Base-by-base conservation (phyloP, 345 rosid genomes). In the Moricandia moricandioides region DNA sequence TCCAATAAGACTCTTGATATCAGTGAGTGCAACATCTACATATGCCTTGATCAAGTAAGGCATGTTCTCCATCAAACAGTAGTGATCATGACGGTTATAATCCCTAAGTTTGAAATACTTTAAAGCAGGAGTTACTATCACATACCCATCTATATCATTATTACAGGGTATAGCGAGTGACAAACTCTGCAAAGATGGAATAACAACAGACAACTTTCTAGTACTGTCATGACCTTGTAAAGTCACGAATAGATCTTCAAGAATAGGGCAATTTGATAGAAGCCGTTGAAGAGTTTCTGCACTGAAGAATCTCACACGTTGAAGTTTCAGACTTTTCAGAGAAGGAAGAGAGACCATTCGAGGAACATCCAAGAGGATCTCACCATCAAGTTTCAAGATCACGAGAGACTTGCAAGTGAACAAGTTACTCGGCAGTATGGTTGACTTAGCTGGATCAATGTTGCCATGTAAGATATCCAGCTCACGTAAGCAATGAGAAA, bases 1-100 rank as follows among this genome's bases (percentile, higher is more conserved):
- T 57, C 40, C 73, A 27, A 58, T 14, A 11, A 57, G 40, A 70
- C 56, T 70, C 8, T 39, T 39, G 65, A 70, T 58, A 26, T 27
- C 3, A 27, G 0, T 10, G n/a, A n/a, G n/a, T n/a, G n/a, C 12
- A 58, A 70, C 40, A 27, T 39, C 55, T 39, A 58, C 0, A 27
- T 14, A 0, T 26, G 73, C 73, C 29, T 39, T 39, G 40, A 70
- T 27, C 40, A 70, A 12, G 56, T 39, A 5, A 27, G 73, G 65
- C 73, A 70, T 57, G 6, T 26, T 3, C 29, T 58, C 65, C 27
- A 70, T 3, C 65, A n/a, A 57, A 14, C 29, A 57, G 65, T 39
- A 27, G 17, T 39, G 63, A 68, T 0, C 37, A 4, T 27, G 0
- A 0, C 0, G 0, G 1, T 0, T 13, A n/a, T 26, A 0, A 57